These are phyloP conservation scores for Mimosa pudica DNA, from an alignment of 306 rosid species.

Conservation along the genomic window DNA sequence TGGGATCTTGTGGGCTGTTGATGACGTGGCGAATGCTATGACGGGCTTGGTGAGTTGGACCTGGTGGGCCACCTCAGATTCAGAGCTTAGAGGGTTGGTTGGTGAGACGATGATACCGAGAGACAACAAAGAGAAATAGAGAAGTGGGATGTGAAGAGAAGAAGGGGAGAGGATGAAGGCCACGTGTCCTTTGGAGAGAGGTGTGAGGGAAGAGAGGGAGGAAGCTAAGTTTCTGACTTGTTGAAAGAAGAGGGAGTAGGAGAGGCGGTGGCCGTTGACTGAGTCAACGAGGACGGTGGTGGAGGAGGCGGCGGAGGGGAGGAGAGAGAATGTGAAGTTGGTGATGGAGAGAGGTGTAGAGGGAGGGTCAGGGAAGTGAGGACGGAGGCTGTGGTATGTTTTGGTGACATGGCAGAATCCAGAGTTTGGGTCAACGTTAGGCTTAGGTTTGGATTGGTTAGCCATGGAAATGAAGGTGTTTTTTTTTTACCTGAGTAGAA, in stretches of 20 bases:
- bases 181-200: slow-evolving; percentile 2
- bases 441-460: neutral
- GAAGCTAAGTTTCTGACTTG: slow-evolving; percentile 60
- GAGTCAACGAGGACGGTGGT: slow-evolving; percentile 56
- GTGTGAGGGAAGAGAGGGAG: slow-evolving; percentile 17
- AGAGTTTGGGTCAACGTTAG: slow-evolving; percentile 45
- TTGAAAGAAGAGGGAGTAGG: slow-evolving; percentile 56
- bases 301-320: slow-evolving; percentile 41
- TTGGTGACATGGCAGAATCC: slow-evolving; percentile 57
- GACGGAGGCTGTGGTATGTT: slow-evolving; percentile 74
- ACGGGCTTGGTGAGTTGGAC: neutral
- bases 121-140: neutral
- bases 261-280: slow-evolving; percentile 47
- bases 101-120: neutral
- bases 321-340: slow-evolving; percentile 54
- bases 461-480: slow-evolving; percentile 36
- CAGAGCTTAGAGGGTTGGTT: neutral
- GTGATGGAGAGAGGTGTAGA: slow-evolving; percentile 63
- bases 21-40: slow-evolving; percentile 23
- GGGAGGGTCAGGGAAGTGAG: slow-evolving; percentile 64
- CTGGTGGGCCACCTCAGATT: neutral
- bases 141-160: neutral
- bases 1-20: slow-evolving; percentile 38
- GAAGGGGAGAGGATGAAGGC: neutral
- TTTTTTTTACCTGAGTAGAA: neutral